Conservation (phyloP, 208 protist species). For the Balamuthia mandrillaris region DNA sequence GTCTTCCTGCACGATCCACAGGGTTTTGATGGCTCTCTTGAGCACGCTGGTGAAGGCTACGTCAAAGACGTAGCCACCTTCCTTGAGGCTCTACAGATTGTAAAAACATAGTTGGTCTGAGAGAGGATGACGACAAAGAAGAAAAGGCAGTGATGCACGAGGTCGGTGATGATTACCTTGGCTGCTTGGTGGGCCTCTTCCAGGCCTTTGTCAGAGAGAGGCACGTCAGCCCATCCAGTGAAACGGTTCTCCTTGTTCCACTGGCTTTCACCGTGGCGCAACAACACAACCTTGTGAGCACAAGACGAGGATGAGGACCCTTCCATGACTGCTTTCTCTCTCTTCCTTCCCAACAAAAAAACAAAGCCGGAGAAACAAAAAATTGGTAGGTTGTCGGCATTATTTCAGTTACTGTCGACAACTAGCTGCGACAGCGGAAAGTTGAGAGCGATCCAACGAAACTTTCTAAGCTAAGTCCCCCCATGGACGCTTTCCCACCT, state of each 20-base stretch:
- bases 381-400: too few relatives aligned
- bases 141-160: neutral
- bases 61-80: slow-evolving; percentile 65
- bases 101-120: neutral
- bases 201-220: slow-evolving; percentile 54
- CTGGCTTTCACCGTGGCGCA: slow-evolving; percentile 64
- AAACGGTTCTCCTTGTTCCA: slow-evolving; percentile 72
- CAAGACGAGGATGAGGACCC: too few relatives aligned
- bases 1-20: slow-evolving; percentile 57
- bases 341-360: too few relatives aligned
- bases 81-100: slow-evolving; percentile 18
- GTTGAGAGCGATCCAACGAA: too few relatives aligned
- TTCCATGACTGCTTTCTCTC: too few relatives aligned
- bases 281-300: slow-evolving; percentile 48
- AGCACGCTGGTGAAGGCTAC: slow-evolving; percentile 71
- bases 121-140: too few relatives aligned
- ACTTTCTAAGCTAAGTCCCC: too few relatives aligned
- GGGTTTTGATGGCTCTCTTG: slow-evolving; percentile 70
- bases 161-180: neutral
- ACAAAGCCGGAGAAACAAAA: too few relatives aligned
- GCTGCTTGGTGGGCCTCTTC: neutral
- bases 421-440: too few relatives aligned
- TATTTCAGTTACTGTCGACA: too few relatives aligned
- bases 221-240: slow-evolving; percentile 70
- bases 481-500: too few relatives aligned